Conservation (phyloP, 73 alveolate genomes). For the Symbiodinium natans region DNA sequence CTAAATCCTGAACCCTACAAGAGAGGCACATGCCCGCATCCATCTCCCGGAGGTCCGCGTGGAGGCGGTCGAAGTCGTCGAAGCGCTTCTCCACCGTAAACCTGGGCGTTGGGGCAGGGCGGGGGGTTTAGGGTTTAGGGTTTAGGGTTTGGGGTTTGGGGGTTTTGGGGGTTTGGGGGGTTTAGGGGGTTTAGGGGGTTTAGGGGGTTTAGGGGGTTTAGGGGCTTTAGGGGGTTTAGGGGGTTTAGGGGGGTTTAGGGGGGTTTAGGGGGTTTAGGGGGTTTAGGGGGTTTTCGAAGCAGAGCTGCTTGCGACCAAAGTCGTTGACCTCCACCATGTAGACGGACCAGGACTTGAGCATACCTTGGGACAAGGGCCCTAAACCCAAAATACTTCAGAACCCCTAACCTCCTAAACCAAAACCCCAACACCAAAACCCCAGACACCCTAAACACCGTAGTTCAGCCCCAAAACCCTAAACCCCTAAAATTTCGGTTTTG, state of each 20-base stretch:
- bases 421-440: too few relatives aligned
- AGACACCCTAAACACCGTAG: too few relatives aligned
- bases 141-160: too few relatives aligned
- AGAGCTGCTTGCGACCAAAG: conserved; percentile 65
- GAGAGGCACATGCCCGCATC: conserved; percentile 60
- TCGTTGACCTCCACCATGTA: conserved; percentile 69
- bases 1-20: too few relatives aligned
- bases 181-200: too few relatives aligned
- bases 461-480: too few relatives aligned
- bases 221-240: neutral
- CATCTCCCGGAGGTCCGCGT: conserved; percentile 25
- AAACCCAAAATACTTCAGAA: neutral
- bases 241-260: neutral
- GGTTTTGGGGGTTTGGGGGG: too few relatives aligned
- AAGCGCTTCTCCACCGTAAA: conserved; percentile 44
- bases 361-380: conserved; percentile 1
- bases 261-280: neutral
- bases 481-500: too few relatives aligned
- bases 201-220: too few relatives aligned
- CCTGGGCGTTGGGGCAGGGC: neutral
- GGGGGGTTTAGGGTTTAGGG: too few relatives aligned
- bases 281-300: neutral
- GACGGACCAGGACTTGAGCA: conserved; percentile 77
- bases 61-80: conserved; percentile 60
- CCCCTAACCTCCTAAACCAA: too few relatives aligned